These are phyloP conservation scores for Cruciata laevipes DNA, from an alignment of 257 asterid genomes.

Conservation along the genomic window DNA sequence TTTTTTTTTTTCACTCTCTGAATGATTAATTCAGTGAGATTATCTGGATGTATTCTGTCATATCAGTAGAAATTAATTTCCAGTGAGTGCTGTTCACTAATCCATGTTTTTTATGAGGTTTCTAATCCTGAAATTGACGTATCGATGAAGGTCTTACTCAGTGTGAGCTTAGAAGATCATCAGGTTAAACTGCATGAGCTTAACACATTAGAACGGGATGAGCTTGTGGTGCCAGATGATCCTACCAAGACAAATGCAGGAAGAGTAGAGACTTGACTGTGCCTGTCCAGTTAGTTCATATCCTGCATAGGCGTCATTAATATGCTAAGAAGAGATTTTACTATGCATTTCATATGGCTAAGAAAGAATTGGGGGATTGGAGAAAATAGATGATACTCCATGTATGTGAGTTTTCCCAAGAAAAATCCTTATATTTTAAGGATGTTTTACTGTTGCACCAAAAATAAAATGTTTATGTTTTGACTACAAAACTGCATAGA, in stretches of 20 bases:
- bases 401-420: too few relatives aligned
- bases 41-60: not conserved
- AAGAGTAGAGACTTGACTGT: not conserved
- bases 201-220: constrained; percentile 98
- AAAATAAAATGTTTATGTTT: too few relatives aligned
- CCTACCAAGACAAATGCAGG: constrained; percentile 30
- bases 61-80: not conserved
- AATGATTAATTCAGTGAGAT: not conserved
- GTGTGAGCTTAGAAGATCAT: constrained; percentile 41
- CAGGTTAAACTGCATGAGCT: constrained; percentile 75
- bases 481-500: too few relatives aligned
- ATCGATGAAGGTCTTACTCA: constrained; percentile 44
- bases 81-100: not conserved
- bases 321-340: too few relatives aligned
- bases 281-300: too few relatives aligned
- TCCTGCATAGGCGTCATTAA: too few relatives aligned
- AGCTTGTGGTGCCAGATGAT: constrained; percentile 67
- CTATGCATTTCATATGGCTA: too few relatives aligned
- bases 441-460: too few relatives aligned
- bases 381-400: too few relatives aligned
- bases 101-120: not conserved
- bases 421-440: too few relatives aligned
- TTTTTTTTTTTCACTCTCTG: constrained; percentile 10
- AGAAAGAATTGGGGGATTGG: too few relatives aligned
- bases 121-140: constrained; percentile 6